Conservation (phyloP, 1,284 basidiomycete genomes). For the Trichosporon faecale region DNA sequence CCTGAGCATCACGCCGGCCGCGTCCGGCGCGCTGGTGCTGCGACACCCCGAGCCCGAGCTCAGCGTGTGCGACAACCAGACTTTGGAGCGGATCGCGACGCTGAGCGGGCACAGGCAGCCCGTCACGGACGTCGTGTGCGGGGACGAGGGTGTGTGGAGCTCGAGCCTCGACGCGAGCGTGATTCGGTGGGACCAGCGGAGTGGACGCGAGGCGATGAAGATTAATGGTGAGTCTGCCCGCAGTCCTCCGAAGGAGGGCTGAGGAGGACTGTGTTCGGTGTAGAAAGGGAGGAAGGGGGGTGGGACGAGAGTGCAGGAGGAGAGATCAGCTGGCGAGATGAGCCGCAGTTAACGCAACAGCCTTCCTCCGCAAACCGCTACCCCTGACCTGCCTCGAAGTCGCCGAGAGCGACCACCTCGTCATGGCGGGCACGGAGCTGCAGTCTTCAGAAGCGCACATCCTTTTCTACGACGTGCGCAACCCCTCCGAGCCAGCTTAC, state of each 20-base stretch:
- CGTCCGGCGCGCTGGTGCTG: slow-evolving; percentile 45
- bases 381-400: slow-evolving; percentile 48
- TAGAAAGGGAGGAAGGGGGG: too few species aligned
- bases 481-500: slow-evolving; percentile 46
- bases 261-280: too few species aligned
- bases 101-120: slow-evolving; percentile 38
- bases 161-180: slow-evolving; percentile 45
- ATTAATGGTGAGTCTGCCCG: slow-evolving; percentile 44
- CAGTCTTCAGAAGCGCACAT: slow-evolving; percentile 54
- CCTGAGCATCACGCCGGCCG: slow-evolving; percentile 45
- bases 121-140: slow-evolving; percentile 37
- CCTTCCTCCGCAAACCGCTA: slow-evolving; percentile 45
- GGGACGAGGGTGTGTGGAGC: slow-evolving; percentile 40
- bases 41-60: slow-evolving; percentile 44
- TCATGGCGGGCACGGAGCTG: slow-evolving; percentile 54
- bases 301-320: slow-evolving; percentile 34
- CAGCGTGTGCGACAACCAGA: slow-evolving; percentile 47
- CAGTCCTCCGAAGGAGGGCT: slow-evolving; percentile 26
- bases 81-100: slow-evolving; percentile 40
- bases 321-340: too few species aligned
- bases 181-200: slow-evolving; percentile 50
- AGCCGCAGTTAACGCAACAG: slow-evolving; percentile 25
- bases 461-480: slow-evolving; percentile 53
- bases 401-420: slow-evolving; percentile 45
- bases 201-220: slow-evolving; percentile 31